A percentile compares a stretch with the other conserved stretches of the same genome.
These are phyloP conservation scores for Trichoderma oligosporum DNA, from an alignment of 2,329 filamentous ascomycete genomes.

Conservation along the genomic window DNA sequence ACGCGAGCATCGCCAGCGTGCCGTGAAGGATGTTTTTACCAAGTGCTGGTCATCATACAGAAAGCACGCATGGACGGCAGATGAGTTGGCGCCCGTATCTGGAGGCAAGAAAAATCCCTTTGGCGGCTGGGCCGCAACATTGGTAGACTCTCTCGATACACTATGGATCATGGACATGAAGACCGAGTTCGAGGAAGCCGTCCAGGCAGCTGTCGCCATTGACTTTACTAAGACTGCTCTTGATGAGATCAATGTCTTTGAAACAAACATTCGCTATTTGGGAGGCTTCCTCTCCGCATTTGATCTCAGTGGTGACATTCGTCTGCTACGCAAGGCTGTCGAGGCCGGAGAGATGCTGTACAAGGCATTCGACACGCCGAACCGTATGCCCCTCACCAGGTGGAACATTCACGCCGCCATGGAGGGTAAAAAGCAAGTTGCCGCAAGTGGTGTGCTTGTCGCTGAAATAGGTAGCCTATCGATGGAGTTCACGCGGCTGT, in stretches of 20 bases:
- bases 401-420: conserved; percentile 29
- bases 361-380: conserved; percentile 50
- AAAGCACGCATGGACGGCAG: conserved; percentile 48
- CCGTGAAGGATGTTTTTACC: conserved; percentile 42
- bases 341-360: conserved; percentile 53
- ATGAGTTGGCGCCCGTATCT: conserved; percentile 49
- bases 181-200: conserved; percentile 54
- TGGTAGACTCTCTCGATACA: conserved; percentile 59
- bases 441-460: conserved; percentile 39
- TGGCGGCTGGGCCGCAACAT: conserved; percentile 55
- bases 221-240: conserved; percentile 46
- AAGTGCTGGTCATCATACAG: conserved; percentile 51
- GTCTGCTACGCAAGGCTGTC: conserved; percentile 45
- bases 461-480: conserved; percentile 64
- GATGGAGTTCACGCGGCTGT: conserved; percentile 68
- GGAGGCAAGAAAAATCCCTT: conserved; percentile 46
- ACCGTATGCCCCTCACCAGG: conserved; percentile 43
- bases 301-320: conserved; percentile 43
- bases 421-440: conserved; percentile 24
- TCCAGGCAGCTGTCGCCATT: conserved; percentile 44
- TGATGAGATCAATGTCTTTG: conserved; percentile 47
- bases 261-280: conserved; percentile 53
- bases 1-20: conserved; percentile 30
- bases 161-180: conserved; percentile 59
- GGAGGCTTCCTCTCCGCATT: conserved; percentile 51